A percentile compares a stretch with the other conserved stretches of the same genome.
These are phyloP conservation scores for Lactarius evosmus DNA, from an alignment of 768 basidiomycete genomes.

Conservation along the genomic window DNA sequence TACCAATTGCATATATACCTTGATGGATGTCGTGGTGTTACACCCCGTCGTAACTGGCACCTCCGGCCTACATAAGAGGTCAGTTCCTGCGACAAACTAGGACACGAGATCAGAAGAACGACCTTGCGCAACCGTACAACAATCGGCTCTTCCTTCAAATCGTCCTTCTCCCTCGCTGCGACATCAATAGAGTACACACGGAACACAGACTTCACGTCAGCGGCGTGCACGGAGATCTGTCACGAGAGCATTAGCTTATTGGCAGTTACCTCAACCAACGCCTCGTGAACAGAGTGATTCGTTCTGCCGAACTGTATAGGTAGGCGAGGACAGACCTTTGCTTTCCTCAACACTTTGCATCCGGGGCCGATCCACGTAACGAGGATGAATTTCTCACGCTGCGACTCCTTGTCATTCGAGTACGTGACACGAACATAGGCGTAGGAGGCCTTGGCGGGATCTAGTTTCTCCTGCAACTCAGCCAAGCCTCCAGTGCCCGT, in stretches of 20 bases:
- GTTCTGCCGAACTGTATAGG: conserved; percentile 25
- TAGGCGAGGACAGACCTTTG: conserved; percentile 56
- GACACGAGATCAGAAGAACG: conserved; percentile 31
- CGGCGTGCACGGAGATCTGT: conserved; percentile 88
- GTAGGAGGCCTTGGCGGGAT: conserved; percentile 74
- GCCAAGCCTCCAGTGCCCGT: conserved; percentile 78
- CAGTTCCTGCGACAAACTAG: conserved; percentile 27
- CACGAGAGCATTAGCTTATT: conserved; percentile 28
- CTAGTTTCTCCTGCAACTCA: conserved; percentile 69
- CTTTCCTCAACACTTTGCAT: conserved; percentile 90
- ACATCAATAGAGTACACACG: conserved; percentile 85
- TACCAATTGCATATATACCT: neutral
- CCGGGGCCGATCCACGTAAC: conserved; percentile 78
- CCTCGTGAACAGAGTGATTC: neutral
- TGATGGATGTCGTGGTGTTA: conserved; percentile 35
- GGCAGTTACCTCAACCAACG: no score
- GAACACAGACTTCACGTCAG: conserved; percentile 81
- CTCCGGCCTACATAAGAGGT: conserved; percentile 58
- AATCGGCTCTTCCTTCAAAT: conserved; percentile 86
- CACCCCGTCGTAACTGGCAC: conserved; percentile 85
- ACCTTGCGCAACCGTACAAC: conserved; percentile 80
- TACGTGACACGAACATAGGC: conserved; percentile 84
- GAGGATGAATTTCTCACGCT: conserved; percentile 85
- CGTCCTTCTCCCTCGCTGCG: conserved; percentile 75
- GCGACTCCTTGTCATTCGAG: conserved; percentile 81